A percentile compares a stretch with the other conserved stretches of the same genome.
phyloP scores from a whole-genome alignment of 306 rosid species.

The Prunus mume region DNA sequence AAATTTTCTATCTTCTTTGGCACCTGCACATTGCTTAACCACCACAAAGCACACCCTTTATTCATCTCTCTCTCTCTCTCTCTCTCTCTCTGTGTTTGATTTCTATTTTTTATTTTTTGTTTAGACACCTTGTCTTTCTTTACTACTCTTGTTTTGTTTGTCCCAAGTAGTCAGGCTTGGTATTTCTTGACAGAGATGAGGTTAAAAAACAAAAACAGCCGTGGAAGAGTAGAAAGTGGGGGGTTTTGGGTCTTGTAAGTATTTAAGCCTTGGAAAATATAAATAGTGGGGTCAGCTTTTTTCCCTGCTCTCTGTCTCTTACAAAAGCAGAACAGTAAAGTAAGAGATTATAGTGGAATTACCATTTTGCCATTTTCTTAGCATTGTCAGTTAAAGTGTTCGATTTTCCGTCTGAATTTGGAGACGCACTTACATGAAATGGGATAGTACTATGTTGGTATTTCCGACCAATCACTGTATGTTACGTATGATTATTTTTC shows the following conservation, averaged over 20 bases:
- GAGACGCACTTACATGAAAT: too few species aligned
- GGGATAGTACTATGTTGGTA: too few species aligned
- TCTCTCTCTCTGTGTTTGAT: slow-evolving; percentile 13
- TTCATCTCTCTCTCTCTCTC: slow-evolving; percentile 17
- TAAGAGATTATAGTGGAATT: neutral
- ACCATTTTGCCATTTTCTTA: slow-evolving; percentile 29
- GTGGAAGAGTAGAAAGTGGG: slow-evolving; percentile 13
- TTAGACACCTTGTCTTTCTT: slow-evolving; percentile 2
- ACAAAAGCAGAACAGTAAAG: neutral
- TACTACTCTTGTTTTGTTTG: slow-evolving; percentile 27
- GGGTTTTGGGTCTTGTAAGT: neutral
- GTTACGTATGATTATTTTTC: fast-evolving
- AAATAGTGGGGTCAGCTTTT: slow-evolving; percentile 8
- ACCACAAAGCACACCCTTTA: slow-evolving; percentile 23
- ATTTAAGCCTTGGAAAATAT: slow-evolving; percentile 25
- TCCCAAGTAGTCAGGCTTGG: slow-evolving; percentile 36
- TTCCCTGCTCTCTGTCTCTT: neutral
- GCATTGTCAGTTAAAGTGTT: neutral
- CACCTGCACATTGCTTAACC: slow-evolving; percentile 18
- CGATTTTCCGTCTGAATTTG: neutral
- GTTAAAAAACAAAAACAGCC: neutral
- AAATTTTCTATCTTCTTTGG: slow-evolving; percentile 12
- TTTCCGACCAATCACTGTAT: fast-evolving
- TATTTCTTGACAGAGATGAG: slow-evolving; percentile 23
- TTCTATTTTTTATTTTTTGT: neutral